phyloP scores from a whole-genome alignment of 768 basidiomycete species.

The Trametes coccinea region DNA sequence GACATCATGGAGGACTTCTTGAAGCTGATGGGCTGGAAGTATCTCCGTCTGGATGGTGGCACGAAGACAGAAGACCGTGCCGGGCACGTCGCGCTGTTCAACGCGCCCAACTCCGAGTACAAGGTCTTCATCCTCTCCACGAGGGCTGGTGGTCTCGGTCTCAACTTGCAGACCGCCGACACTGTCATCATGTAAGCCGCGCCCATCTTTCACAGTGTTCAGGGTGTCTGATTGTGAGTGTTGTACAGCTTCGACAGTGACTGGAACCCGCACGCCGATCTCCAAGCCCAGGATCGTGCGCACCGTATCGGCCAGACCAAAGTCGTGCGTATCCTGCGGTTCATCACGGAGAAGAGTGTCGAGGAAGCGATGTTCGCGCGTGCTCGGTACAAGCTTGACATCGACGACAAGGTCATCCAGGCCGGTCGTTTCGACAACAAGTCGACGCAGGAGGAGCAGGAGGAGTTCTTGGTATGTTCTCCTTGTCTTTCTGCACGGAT shows the following conservation, averaged over 20 bases:
- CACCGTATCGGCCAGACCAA: slow-evolving; percentile 99
- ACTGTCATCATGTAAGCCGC: slow-evolving; percentile 86
- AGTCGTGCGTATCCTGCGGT: slow-evolving; percentile 92
- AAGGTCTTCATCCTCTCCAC: slow-evolving; percentile 94
- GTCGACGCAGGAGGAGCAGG: slow-evolving; percentile 96
- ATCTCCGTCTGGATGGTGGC: slow-evolving; percentile 92
- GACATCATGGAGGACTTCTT: slow-evolving; percentile 97
- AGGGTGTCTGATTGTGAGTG: background rate
- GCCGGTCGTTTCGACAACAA: slow-evolving; percentile 99
- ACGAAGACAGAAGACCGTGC: slow-evolving; percentile 97
- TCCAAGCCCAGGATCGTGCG: slow-evolving; percentile 98
- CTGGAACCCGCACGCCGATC: slow-evolving; percentile 98
- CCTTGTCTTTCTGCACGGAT: background rate
- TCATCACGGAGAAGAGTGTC: slow-evolving; percentile 97
- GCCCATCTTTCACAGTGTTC: background rate
- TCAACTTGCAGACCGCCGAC: slow-evolving; percentile 95
- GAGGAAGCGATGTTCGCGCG: slow-evolving; percentile 98
- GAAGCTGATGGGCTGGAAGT: slow-evolving; percentile 82
- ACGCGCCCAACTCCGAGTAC: slow-evolving; percentile 84
- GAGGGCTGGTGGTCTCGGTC: slow-evolving; percentile 87
- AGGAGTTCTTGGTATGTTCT: slow-evolving; percentile 82
- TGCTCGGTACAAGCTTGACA: slow-evolving; percentile 94
- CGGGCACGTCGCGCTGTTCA: slow-evolving; percentile 81
- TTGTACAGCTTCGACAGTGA: slow-evolving; percentile 71
- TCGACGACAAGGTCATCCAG: slow-evolving; percentile 99